phyloP scores from a whole-genome alignment of 495 filamentous ascomycete species.

The Immersiella caudata region DNA sequence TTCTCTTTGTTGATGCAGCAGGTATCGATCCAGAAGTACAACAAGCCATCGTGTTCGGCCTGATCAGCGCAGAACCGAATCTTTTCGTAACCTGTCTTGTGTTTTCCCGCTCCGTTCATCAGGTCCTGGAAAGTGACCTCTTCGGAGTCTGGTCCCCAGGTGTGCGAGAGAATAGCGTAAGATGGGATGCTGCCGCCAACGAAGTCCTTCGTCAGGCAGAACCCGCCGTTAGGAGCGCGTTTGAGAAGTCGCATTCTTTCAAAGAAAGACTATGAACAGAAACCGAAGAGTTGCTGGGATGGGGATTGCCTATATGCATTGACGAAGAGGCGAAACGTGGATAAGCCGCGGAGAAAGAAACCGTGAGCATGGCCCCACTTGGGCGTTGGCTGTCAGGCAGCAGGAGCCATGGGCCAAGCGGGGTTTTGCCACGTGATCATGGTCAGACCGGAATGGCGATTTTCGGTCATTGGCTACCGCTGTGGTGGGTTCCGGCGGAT shows the following conservation, averaged over 20 bases:
- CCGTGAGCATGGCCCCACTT: background rate
- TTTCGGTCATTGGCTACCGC: no score
- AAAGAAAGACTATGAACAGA: no score
- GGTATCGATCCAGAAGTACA: conserved; percentile 39
- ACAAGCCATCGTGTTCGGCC: conserved; percentile 24
- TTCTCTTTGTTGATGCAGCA: conserved; percentile 40
- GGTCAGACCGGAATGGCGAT: no score
- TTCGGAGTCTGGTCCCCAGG: conserved; percentile 34
- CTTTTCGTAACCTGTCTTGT: conserved; percentile 31
- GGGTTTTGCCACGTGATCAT: conserved; percentile 6
- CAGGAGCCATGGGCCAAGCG: conserved; percentile 1
- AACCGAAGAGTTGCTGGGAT: no score
- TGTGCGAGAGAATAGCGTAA: conserved; percentile 48
- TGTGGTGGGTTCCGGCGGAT: background rate
- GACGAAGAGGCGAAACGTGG: no score
- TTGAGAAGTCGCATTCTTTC: no score
- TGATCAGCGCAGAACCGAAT: conserved; percentile 30
- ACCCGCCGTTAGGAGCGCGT: background rate
- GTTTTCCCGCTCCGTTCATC: background rate
- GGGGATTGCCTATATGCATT: no score
- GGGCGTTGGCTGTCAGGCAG: background rate
- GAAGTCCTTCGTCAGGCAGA: conserved; percentile 6
- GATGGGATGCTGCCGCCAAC: background rate
- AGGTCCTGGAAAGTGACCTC: conserved; percentile 40
- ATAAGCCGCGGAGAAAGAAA: no score